Conservation (phyloP, 1,139 yeast species). For the Sugiyamaella neomexicana region DNA sequence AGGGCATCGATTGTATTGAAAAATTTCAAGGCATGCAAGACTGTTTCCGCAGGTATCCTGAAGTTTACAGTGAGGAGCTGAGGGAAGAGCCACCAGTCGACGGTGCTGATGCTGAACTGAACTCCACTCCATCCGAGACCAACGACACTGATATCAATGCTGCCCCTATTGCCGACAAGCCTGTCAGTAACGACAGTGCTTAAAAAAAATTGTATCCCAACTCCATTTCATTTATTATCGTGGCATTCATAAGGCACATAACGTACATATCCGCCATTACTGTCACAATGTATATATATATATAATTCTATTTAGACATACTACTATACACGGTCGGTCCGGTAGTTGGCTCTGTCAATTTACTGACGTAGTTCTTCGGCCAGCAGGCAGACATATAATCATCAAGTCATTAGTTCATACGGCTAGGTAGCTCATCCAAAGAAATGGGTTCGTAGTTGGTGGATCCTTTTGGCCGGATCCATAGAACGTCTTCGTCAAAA, state of each 20-base stretch:
- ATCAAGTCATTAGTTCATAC: slow-evolving; percentile 8
- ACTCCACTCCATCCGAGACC: background rate
- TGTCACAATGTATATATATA: slow-evolving; percentile 11
- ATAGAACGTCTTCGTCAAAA: slow-evolving; percentile 51
- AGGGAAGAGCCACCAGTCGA: slow-evolving; percentile 51
- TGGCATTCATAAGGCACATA: slow-evolving; percentile 7
- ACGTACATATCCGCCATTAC: slow-evolving; percentile 16
- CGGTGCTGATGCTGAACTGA: background rate
- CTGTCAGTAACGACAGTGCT: slow-evolving; percentile 8
- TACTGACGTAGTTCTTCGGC: too few species aligned
- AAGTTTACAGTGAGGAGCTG: slow-evolving; percentile 88
- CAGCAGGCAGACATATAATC: too few species aligned
- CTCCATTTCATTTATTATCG: slow-evolving; percentile 12
- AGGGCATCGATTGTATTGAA: slow-evolving; percentile 94
- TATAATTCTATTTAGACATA: background rate
- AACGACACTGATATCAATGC: too few species aligned
- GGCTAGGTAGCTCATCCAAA: slow-evolving; percentile 31
- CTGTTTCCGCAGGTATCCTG: slow-evolving; percentile 93
- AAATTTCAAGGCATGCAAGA: slow-evolving; percentile 90
- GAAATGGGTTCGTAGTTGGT: slow-evolving; percentile 31
- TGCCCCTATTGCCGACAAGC: too few species aligned
- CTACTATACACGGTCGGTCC: background rate
- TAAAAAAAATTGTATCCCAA: slow-evolving; percentile 3
- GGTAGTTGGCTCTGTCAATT: background rate
- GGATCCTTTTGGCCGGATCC: slow-evolving; percentile 36